These are phyloP conservation scores for Phallus indusiatus DNA, from an alignment of 768 basidiomycete genomes.

Conservation along the genomic window DNA sequence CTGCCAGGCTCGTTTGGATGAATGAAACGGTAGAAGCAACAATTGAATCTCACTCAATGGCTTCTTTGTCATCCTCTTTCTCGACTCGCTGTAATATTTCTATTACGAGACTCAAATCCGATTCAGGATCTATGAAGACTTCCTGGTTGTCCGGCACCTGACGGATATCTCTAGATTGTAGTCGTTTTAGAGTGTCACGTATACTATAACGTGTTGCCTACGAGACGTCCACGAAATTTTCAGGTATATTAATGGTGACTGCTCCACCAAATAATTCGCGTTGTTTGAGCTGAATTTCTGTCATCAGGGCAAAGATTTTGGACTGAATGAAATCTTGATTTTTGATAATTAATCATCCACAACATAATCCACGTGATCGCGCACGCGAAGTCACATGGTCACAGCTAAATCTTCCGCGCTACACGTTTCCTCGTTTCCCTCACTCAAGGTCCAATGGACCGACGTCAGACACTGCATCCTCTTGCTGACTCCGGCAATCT, in stretches of 20 bases:
- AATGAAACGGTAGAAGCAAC: not conserved
- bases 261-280: conserved; percentile 80
- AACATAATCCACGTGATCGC: not conserved
- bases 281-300: conserved; percentile 9
- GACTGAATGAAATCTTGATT: no score
- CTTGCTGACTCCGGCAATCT: conserved; percentile 36
- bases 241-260: conserved; percentile 52
- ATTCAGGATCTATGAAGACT: conserved; percentile 69
- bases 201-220: conserved; percentile 30
- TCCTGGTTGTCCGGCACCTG: conserved; percentile 95
- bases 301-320: not conserved
- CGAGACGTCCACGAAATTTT: conserved; percentile 74
- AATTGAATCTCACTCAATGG: conserved; percentile 35
- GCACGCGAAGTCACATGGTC: not conserved
- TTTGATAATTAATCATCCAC: no score
- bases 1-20: conserved; percentile 31
- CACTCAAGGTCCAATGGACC: conserved; percentile 11
- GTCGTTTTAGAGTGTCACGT: not conserved
- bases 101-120: conserved; percentile 65
- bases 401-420: no score
- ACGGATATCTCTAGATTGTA: conserved; percentile 43
- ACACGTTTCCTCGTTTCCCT: not conserved
- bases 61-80: conserved; percentile 47
- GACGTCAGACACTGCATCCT: conserved; percentile 53
- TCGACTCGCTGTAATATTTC: conserved; percentile 77